Base-by-base conservation (phyloP, 805 yeast genomes). In the Schizosaccharomyces japonicus region DNA sequence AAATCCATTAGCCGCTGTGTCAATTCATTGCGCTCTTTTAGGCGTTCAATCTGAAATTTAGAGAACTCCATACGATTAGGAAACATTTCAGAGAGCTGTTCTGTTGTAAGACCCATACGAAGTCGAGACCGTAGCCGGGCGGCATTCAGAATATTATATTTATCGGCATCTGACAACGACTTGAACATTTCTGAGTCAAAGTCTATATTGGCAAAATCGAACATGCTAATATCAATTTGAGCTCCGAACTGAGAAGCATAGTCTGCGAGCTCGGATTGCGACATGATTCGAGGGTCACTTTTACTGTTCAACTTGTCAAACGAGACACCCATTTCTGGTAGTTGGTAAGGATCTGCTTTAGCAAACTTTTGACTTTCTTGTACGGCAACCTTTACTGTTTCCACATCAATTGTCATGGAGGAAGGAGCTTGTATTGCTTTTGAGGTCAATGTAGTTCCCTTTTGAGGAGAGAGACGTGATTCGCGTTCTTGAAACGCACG, bases 101-200 rank as follows among this genome's bases (percentile, higher is more conserved):
- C 84, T 49, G 84, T 81, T 0, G 87, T 68, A 57, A 80, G 85
- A 1, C 99, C 99, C 94, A 90, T 78, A 63, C 99, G 75, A 58
- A 90, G 69, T 50, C 99, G 65, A 0, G 95, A 85, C 51, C 83
- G 70, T 25, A 84, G 63, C 49, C 99, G 61, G 13, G 93, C 69
- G 50, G 81, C 82, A 7, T 90, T 81, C 10, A 90, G 63, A 3
- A 83, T 73, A 72, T 84, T 82, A 58, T 90, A 90, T 58, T 84
- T 95, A 0, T 94, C 76, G 0, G 84, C 72, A 46, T 77, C 64
- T 0, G 98, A 94, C n/a, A 90, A 63, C 19, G 68, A 67, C 10
- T 69, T 66, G 57, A 90, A 90, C 52, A 80, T 84, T 21, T 71
- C 63, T 0, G 95, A 84, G 3, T 75, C 70, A 7, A 95, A 94